phyloP scores from a whole-genome alignment of 192 early-diverging fungal species.

The Dispira parvispora region DNA sequence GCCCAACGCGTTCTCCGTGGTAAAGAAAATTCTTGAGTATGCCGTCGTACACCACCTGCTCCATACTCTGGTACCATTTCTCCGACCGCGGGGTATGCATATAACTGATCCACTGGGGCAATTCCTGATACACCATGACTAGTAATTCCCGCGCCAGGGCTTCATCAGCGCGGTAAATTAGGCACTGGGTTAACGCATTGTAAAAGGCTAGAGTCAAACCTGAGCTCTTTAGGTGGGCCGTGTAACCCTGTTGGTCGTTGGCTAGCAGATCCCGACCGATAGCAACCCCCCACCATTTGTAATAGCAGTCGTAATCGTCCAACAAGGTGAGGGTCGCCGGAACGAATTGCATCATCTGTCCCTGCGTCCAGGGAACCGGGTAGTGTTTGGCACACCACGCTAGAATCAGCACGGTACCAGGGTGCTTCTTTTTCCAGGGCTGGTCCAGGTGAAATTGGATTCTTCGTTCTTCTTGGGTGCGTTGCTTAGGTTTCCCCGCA shows the following conservation, averaged over 20 bases:
- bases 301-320: constrained; percentile 4
- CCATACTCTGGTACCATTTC: not conserved
- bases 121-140: not conserved
- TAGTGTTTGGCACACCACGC: not conserved
- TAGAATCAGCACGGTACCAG: not conserved
- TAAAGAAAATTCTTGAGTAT: not conserved
- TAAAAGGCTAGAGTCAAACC: constrained; percentile 2
- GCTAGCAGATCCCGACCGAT: not conserved
- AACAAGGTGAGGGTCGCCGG: not conserved
- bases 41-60: not conserved
- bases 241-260: not conserved
- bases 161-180: not conserved
- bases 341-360: not conserved
- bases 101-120: not conserved
- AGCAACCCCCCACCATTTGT: not conserved
- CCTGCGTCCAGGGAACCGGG: not conserved
- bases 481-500: not conserved
- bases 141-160: not conserved
- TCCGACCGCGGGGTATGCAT: not conserved
- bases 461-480: not conserved
- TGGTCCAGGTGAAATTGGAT: constrained; percentile 1
- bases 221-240: not conserved
- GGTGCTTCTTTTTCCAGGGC: constrained; percentile 1
- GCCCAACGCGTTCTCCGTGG: not conserved
- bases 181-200: not conserved